phyloP scores from a whole-genome alignment of 768 basidiomycete genomes.

The Lactarius hatsudake region DNA sequence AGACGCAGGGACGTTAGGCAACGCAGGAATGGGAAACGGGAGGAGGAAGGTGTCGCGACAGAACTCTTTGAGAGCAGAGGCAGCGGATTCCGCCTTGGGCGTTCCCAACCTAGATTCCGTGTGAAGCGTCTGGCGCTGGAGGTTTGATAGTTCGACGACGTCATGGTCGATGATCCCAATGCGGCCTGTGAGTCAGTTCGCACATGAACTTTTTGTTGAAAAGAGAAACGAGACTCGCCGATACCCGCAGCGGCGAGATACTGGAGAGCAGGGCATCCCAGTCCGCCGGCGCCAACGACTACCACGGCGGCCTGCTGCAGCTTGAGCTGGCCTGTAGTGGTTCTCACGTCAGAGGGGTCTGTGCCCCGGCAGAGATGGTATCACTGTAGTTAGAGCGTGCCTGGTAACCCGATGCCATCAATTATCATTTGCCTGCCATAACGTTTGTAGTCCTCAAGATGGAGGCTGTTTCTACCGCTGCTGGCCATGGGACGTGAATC shows the following conservation, averaged over 20 bases:
- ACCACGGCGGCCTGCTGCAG: constrained; percentile 71
- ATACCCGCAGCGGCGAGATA: constrained; percentile 92
- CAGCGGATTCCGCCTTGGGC: constrained; percentile 81
- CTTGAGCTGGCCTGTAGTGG: constrained; percentile 71
- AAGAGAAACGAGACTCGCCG: constrained; percentile 48
- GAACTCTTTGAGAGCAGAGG: constrained; percentile 63
- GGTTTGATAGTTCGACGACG: constrained; percentile 81
- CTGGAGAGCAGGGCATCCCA: constrained; percentile 94
- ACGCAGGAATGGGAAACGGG: constrained; percentile 4
- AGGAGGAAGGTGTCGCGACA: constrained; percentile 18
- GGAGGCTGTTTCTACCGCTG: constrained; percentile 15
- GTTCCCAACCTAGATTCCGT: constrained; percentile 65
- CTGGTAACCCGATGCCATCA: constrained; percentile 81
- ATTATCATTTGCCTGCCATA: constrained; percentile 98
- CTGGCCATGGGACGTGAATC: constrained; percentile 4
- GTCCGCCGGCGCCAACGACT: constrained; percentile 92
- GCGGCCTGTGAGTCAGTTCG: constrained; percentile 49
- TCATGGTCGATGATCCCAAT: constrained; percentile 91
- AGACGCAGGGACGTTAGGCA: neutral
- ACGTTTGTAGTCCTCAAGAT: constrained; percentile 70
- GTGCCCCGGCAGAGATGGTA: constrained; percentile 2
- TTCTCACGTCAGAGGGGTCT: neutral
- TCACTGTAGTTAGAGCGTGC: constrained; percentile 38
- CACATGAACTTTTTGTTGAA: constrained; percentile 8
- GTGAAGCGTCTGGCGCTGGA: constrained; percentile 93